Evolutionary conservation across 1,284 basidiomycete genomes (phyloP).

Genomic region (Tilletia indica): DNA sequence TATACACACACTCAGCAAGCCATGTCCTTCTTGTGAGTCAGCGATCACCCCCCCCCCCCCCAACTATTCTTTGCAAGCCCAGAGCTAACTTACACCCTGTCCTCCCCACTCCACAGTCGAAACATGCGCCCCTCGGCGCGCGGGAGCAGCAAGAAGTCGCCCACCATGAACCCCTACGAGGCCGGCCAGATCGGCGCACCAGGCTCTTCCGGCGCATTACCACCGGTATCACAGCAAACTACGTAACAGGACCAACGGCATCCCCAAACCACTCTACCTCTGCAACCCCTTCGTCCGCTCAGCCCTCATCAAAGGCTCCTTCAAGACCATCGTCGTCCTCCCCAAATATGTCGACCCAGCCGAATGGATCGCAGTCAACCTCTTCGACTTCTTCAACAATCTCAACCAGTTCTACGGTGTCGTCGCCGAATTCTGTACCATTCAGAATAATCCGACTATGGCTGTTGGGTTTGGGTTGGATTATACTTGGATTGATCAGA

Average conservation of each 20-base stretch:
- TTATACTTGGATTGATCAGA: conserved; percentile 91
- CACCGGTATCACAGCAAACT: conserved; percentile 10
- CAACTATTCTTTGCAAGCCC: too few relatives aligned
- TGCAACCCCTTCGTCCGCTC: conserved; percentile 77
- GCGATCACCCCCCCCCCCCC: neutral
- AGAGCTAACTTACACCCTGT: neutral
- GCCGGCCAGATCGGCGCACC: neutral
- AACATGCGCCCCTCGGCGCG: conserved; percentile 18
- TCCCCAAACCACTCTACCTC: conserved; percentile 50
- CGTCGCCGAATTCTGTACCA: conserved; percentile 89
- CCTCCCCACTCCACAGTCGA: neutral
- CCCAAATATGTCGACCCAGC: conserved; percentile 69
- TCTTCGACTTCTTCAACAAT: conserved; percentile 72
- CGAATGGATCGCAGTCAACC: conserved; percentile 97
- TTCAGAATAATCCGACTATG: conserved; percentile 87
- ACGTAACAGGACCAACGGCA: neutral
- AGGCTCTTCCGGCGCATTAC: neutral
- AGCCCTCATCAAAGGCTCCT: conserved; percentile 94
- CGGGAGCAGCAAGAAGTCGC: conserved; percentile 15
- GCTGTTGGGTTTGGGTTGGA: conserved; percentile 85
- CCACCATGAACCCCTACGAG: conserved; percentile 7
- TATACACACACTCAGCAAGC: neutral
- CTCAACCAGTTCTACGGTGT: conserved; percentile 96
- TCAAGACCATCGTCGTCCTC: conserved; percentile 95
- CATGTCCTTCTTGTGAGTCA: conserved; percentile 17